Conservation (phyloP, 192 early-diverging fungal genomes). For the Coemansia sp. region DNA sequence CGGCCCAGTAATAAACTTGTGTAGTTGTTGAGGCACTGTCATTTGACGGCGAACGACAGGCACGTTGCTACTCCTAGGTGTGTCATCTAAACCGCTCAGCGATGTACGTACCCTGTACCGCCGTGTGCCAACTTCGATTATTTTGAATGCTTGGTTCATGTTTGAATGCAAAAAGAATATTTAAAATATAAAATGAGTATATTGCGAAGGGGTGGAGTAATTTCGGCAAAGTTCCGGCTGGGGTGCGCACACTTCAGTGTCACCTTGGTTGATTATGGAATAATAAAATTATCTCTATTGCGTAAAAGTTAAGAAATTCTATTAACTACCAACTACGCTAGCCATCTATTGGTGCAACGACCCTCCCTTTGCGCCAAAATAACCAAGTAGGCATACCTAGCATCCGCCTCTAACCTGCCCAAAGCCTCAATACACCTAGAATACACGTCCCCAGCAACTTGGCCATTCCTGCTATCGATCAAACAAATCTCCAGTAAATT, state of each 20-base stretch:
- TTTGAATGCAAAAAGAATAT: neutral
- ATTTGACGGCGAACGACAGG: neutral
- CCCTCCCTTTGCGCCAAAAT: neutral
- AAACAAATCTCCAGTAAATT: neutral
- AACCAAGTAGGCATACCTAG: neutral
- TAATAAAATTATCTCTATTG: neutral
- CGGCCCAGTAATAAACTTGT: slow-evolving; percentile 24
- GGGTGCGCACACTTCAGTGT: neutral
- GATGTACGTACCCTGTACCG: slow-evolving; percentile 24
- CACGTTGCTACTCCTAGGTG: neutral
- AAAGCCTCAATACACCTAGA: neutral
- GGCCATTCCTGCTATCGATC: neutral
- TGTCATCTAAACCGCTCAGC: neutral
- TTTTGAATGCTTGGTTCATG: slow-evolving; percentile 5
- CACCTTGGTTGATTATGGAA: neutral
- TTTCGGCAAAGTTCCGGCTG: neutral
- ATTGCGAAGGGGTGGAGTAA: neutral
- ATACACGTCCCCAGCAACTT: neutral
- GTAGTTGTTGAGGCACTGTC: slow-evolving; percentile 21
- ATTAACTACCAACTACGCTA: neutral
- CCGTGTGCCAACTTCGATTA: slow-evolving; percentile 23
- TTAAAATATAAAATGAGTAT: neutral
- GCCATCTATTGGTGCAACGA: neutral
- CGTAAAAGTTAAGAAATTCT: neutral
- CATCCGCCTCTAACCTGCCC: neutral